Conservation (phyloP, 2,329 filamentous ascomycete species). For the Pseudogymnoascus sp. region DNA sequence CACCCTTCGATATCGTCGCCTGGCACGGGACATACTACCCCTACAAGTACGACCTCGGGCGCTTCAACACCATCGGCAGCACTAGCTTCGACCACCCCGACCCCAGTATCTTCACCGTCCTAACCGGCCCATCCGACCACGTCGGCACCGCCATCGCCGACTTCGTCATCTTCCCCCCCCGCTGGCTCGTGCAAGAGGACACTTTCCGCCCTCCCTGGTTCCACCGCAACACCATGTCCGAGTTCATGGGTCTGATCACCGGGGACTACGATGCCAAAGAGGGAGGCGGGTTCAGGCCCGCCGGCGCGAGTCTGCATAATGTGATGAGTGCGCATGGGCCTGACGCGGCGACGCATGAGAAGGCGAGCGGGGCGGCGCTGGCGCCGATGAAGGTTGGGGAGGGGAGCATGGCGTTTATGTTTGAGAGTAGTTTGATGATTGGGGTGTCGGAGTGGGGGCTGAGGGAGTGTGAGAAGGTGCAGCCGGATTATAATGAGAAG, state of each 20-base stretch:
- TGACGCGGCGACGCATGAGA: conserved; percentile 47
- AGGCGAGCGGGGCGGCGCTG: conserved; percentile 43
- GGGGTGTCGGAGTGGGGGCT: conserved; percentile 67
- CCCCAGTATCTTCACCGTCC: conserved; percentile 66
- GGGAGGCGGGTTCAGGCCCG: conserved; percentile 50
- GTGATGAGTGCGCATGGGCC: conserved; percentile 56
- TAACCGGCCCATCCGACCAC: conserved; percentile 49
- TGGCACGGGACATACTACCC: conserved; percentile 78
- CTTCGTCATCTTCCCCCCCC: conserved; percentile 57
- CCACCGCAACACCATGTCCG: conserved; percentile 57
- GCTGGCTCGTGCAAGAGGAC: conserved; percentile 54
- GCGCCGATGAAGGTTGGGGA: conserved; percentile 49
- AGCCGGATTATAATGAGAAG: conserved; percentile 60
- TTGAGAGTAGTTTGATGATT: conserved; percentile 59
- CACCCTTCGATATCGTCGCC: conserved; percentile 69
- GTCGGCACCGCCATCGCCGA: conserved; percentile 52
- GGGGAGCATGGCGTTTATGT: conserved; percentile 57
- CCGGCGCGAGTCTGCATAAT: conserved; percentile 54
- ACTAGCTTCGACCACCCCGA: conserved; percentile 73
- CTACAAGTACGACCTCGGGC: conserved; percentile 73
- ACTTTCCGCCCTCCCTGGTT: conserved; percentile 57
- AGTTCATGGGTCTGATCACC: conserved; percentile 57
- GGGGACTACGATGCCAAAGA: conserved; percentile 54
- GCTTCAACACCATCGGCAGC: conserved; percentile 66
- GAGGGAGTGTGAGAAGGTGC: conserved; percentile 60